A percentile compares a stretch with the other conserved stretches of the same genome.
Conservation (phyloP, 805 yeast genomes). For the Kazachstania taianensis region DNA sequence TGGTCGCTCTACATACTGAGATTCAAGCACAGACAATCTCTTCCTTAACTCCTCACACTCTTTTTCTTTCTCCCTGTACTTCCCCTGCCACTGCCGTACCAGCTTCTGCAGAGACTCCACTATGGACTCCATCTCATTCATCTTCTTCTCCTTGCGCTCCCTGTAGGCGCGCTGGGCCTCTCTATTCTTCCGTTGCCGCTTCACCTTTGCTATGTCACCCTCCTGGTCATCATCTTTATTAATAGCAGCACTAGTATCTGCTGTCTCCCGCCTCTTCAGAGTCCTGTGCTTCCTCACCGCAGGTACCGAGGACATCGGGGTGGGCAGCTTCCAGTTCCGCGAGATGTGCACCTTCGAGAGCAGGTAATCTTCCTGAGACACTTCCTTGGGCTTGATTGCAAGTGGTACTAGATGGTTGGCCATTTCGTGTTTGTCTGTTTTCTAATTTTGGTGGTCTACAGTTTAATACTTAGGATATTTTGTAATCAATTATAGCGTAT, state of each 20-base stretch:
- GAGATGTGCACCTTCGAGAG: constrained; percentile 10
- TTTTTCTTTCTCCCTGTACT: constrained; percentile 20
- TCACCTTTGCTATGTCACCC: not conserved
- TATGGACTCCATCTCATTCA: constrained; percentile 59
- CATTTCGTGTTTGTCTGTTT: not conserved
- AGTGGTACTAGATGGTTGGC: not conserved
- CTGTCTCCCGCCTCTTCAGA: not conserved
- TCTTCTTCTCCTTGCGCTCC: constrained; percentile 75
- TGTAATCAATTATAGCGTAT: not conserved
- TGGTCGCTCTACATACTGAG: too few species aligned
- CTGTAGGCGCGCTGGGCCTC: constrained; percentile 92
- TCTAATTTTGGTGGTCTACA: not conserved
- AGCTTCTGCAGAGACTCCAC: constrained; percentile 29
- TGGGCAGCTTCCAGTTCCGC: constrained; percentile 19
- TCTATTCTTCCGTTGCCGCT: constrained; percentile 80
- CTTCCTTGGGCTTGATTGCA: constrained; percentile 2
- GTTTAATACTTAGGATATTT: too few species aligned
- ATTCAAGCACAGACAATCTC: too few species aligned
- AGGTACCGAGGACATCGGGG: constrained; percentile 1
- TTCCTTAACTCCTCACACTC: constrained; percentile 31
- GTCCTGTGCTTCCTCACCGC: too few species aligned
- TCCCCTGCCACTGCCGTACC: constrained; percentile 58
- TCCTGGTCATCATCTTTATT: not conserved
- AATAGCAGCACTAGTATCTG: not conserved
- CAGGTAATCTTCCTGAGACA: not conserved